Evolutionary conservation across 768 basidiomycete genomes (phyloP).

Genomic region (Tulasnella calospora): DNA sequence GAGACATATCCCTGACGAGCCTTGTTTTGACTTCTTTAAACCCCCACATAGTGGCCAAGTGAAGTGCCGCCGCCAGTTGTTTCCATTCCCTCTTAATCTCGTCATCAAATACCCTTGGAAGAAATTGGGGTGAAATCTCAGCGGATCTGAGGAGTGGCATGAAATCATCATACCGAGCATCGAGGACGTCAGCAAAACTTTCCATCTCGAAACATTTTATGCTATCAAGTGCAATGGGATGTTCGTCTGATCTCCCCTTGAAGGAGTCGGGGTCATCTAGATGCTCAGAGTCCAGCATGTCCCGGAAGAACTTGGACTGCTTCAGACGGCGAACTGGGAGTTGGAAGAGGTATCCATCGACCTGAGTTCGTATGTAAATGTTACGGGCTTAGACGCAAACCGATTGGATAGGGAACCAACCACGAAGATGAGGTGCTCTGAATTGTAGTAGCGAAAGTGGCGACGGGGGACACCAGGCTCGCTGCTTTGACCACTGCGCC

Average conservation of each 20-base stretch:
- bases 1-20: not conserved
- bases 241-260: conserved; percentile 5
- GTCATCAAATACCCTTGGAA: not conserved
- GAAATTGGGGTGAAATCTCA: not conserved
- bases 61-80: not conserved
- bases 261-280: not conserved
- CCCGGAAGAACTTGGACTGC: conserved; percentile 4
- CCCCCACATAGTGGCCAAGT: conserved; percentile 22
- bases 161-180: not conserved
- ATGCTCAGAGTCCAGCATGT: conserved; percentile 8
- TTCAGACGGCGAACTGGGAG: not conserved
- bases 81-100: not conserved
- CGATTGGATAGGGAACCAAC: too few species aligned
- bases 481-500: too few species aligned
- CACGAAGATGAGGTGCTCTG: too few species aligned
- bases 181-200: not conserved
- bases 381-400: too few species aligned
- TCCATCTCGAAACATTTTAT: conserved; percentile 23
- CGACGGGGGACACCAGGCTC: too few species aligned
- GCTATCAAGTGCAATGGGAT: conserved; percentile 4
- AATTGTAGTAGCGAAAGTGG: too few species aligned
- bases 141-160: too few species aligned
- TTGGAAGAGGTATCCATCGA: not conserved
- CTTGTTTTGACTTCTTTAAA: not conserved
- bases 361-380: not conserved